Evolutionary conservation across 305 asterid genomes (phyloP), one percentile per base, ranked within the genome.

Genomic region (Fraxinus nigra): DNA sequence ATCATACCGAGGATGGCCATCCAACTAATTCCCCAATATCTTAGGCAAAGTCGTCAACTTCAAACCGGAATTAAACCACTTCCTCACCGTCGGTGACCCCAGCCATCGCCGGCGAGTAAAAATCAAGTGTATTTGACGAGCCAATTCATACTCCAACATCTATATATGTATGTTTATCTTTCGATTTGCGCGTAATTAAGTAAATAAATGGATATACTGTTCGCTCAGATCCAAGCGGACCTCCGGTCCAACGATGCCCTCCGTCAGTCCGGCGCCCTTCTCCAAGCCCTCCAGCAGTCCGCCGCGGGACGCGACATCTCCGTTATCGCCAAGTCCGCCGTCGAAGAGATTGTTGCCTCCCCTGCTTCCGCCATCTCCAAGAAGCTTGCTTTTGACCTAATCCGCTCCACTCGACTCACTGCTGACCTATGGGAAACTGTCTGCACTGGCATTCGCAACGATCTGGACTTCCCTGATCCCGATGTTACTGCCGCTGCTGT

Each of bases 221-320:
- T 92, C 67, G 94, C 98, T 73, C 97, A 92, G 90, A 94, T 94
- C 89, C 98, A 94, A 84, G 97, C 98, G 33, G 98, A 92, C 87
- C 97, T 94, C 77, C 95, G 92, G 18, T 94, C 98, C 69, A 94
- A 92, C 77, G 97, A 94, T 85, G 94, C 98, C 11, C 96, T 94
- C 83, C 95, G 98, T 46, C 98, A 93, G 82, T 90, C 97, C 14
- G 87, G 97, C 72, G 97, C 97, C 0, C 91, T 94, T 38, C 95
- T 93, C 72, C 97, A 90, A 85, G 97, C 98, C 63, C 95, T 92
- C 67, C 97, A 94, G 81, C 98, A 94, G 85, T 94, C 97, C 51
- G 97, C 97, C 51, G 97, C 98, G 75, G 97, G 97, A 22, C 85
- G 94, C 35, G 97, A 94, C 85, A 94, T 92, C 78, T 94, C 98